phyloP scores from a whole-genome alignment of 371 early-diverging fungal species.

The Rhizomucor miehei region DNA sequence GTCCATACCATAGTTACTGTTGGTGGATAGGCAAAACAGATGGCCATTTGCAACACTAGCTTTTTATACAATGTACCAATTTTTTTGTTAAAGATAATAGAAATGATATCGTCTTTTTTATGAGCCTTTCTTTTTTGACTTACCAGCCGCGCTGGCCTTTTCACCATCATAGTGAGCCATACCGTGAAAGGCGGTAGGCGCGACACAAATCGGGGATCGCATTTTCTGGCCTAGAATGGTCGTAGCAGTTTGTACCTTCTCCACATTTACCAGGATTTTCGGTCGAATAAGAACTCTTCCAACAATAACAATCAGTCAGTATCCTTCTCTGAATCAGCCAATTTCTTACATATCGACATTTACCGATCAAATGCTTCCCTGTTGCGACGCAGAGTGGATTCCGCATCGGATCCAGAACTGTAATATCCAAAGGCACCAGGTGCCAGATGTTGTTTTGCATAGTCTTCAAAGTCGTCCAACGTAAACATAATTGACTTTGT shows the following conservation, averaged over 20 bases:
- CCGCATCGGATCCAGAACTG: slow-evolving; percentile 78
- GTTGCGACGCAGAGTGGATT: slow-evolving; percentile 80
- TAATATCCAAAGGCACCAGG: slow-evolving; percentile 36
- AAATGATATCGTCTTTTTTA: too few relatives aligned
- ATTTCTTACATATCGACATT: background rate
- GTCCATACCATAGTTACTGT: slow-evolving; percentile 53
- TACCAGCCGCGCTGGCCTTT: slow-evolving; percentile 48
- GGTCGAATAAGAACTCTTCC: slow-evolving; percentile 68
- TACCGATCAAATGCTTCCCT: slow-evolving; percentile 68
- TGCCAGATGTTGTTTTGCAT: slow-evolving; percentile 9
- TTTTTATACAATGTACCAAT: slow-evolving; percentile 60
- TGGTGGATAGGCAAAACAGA: slow-evolving; percentile 44
- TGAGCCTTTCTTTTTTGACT: slow-evolving; percentile 25
- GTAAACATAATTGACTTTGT: background rate
- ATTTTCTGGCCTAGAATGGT: slow-evolving; percentile 58
- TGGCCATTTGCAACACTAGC: slow-evolving; percentile 26
- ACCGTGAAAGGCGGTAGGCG: slow-evolving; percentile 66
- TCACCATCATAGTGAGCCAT: slow-evolving; percentile 77
- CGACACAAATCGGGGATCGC: slow-evolving; percentile 50
- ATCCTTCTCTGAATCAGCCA: too few relatives aligned
- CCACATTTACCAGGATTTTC: slow-evolving; percentile 72
- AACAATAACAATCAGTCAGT: too few relatives aligned
- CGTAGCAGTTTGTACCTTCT: slow-evolving; percentile 56
- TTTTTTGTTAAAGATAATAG: too few relatives aligned
- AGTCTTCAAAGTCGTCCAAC: slow-evolving; percentile 1